Base-by-base conservation (phyloP, 2,329 filamentous ascomycete genomes). In the Botrytis pseudocinerea region DNA sequence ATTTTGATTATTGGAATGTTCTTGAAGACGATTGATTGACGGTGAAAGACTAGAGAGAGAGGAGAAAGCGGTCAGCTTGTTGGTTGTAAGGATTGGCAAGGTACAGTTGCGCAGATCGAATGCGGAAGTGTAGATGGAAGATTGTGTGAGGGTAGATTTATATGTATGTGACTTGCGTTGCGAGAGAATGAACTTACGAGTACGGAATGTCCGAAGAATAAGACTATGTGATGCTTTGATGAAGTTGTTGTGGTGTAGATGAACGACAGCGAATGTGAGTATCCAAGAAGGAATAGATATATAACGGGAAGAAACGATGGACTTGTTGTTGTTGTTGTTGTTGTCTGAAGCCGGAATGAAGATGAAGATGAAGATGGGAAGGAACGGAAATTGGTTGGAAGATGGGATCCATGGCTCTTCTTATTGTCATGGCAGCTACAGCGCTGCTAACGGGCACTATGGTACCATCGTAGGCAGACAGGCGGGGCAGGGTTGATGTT, bases 1-100 rank as follows among this genome's bases (percentile, higher is more conserved):
- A 81, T 81, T 66, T 78, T 80, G 61, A 70, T 46, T 38, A 62
- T 20, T 70, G 10, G 28, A 10, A 32, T 46, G 28, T 60, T 70
- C 28, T n/a, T 38, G 1, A 69, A 61, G 57, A n/a, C 8, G 28
- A n/a, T 61, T 61, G 65, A 32, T 70, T 62, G 48, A 25, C 0
- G 40, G 16, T 68, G 40, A 14, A 57, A 38, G 48, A 68, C 65
- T 69, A 38, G 25, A 25, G 2, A 22, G 12, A 44, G 48, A 32
- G 22, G 18, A 60, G 18, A 28, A 63, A 14, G 1, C 14, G 40
- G 48, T 69, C 4, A 69, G 68, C 22, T 61, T 44, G 38, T 46
- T 60, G 38, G 25, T 9, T 69, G 8, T 60, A 32, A 22, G 6
- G 57, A 20, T 28, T 35, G n/a, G 22, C 7, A 4, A 44, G 18